Evolutionary conservation across 2,329 filamentous ascomycete species (phyloP), one percentile per base, ranked within the genome.

Genomic region (Fusarium pseudonygamai): DNA sequence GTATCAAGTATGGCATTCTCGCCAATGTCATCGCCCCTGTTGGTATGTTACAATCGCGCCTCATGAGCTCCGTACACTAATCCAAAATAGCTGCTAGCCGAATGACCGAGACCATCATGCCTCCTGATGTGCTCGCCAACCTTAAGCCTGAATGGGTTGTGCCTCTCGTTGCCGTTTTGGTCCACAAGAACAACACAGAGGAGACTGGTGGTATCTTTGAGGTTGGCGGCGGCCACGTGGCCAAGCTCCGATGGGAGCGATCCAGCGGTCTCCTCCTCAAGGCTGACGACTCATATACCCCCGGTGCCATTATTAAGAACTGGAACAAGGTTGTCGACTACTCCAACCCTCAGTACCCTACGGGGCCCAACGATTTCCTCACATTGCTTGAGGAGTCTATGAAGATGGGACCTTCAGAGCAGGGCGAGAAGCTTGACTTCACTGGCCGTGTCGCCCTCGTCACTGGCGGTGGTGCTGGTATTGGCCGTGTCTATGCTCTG

Each of bases 41-140:
- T 80, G 84, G 83, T 85, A 81, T 65, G 83, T 72, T 18, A n/a
- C 22, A 30, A 22, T 42, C 34, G 24, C 42, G 26, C 34, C 45
- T 47, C 14, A 16, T 8, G 16, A 47, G n/a, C 24, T 24, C 28
- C 45, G 32, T 24, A 37, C 62, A 63, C 72, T 77, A 67, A 78
- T 61, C 40, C 55, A 26, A 30, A 18, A 50, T 62, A 90, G 96
- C 96, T 76, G 96, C 95, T 69, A 96, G 93, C 85, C 92, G 96
- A 82, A 97, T 98, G 95, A 98, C 95, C 47, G 91, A 95, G 82
- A 98, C 96, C 24, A 89, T 98, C 76, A 96, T 98, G 94, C 95
- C 95, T 39, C 94, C 94, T n/a, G 95, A 98, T 80, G 89, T 97
- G 43, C 88, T 98, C 77, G 91, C 92, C 76, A 92, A 90, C 80